Base-by-base conservation (phyloP, 2,329 filamentous ascomycete species). In the Ophiostoma ulmi region DNA sequence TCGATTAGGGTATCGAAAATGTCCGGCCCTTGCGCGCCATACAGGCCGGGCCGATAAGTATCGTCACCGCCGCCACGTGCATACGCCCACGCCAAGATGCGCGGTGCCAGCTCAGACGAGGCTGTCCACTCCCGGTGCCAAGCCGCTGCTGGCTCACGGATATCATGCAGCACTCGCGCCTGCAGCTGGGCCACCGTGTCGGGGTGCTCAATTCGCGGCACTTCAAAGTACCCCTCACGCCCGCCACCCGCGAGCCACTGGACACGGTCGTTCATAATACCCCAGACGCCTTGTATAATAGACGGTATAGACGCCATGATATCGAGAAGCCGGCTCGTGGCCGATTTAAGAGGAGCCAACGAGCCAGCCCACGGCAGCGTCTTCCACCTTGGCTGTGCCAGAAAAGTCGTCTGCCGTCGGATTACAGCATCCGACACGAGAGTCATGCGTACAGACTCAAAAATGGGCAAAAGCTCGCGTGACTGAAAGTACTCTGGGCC, bases 401-500 rank as follows among this genome's bases (percentile, higher is more conserved):
- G 52, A 44, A 77, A 76, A 0, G 74, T 75, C 3, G 69, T 35
- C 55, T 73, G 69, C 6, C 75, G 75, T 10, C 75, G 73, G 5
- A 76, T 75, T 5, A 76, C 70, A 10, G 75, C 74, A 35, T 77
- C 74, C 4, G 75, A 73, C 7, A 77, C 73, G 73, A 76, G 44
- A 38, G 75, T 71, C 61, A 75, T 73, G n/a, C 76, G 74, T 44
- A 74, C 73, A 11, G 75, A 75, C 48, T 75, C 74, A 68, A 76
- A 76, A 1, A 76, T 69, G 36, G 75, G 75, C 26, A 77, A 70
- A 31, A 76, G 69, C 1, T 70, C 69, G 4, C 75, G 73, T 3
- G 74, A 73, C 61, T 76, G 76, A 67, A 77, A 76, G 38, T 69
- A 68, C 58, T 72, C 73, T 3, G 75, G 76, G 0, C 76, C 76